These are phyloP conservation scores for Zymoseptoria crescenta DNA, from an alignment of 2,329 filamentous ascomycete species.

Conservation along the genomic window DNA sequence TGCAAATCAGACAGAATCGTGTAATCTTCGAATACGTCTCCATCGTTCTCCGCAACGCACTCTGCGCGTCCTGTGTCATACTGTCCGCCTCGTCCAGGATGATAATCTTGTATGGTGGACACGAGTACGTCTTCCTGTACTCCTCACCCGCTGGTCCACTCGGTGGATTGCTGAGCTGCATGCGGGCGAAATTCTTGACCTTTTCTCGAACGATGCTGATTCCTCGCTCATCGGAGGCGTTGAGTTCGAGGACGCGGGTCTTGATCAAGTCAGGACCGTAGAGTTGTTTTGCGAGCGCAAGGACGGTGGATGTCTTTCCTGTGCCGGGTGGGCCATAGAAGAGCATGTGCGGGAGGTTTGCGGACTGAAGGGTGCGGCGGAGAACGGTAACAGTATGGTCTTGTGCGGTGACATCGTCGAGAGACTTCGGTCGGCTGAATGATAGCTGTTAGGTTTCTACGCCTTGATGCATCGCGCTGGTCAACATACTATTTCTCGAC, in stretches of 20 bases:
- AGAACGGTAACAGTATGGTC: constrained; percentile 94
- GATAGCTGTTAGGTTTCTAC: constrained; percentile 3
- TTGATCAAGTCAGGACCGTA: constrained; percentile 93
- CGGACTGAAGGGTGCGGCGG: constrained; percentile 84
- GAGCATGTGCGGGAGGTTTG: constrained; percentile 98
- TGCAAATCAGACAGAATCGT: constrained; percentile 93
- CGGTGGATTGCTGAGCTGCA: constrained; percentile 80
- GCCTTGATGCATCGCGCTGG: constrained; percentile 1
- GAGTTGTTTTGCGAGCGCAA: constrained; percentile 93
- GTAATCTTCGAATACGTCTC: constrained; percentile 97
- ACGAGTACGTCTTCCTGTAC: constrained; percentile 66
- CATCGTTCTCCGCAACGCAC: constrained; percentile 88
- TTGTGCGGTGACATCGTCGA: constrained; percentile 93
- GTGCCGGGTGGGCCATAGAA: constrained; percentile 98
- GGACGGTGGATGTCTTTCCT: constrained; percentile 94
- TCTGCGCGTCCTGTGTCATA: constrained; percentile 98
- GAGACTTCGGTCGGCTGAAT: constrained; percentile 76
- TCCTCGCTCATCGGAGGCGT: constrained; percentile 96
- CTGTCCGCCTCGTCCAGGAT: constrained; percentile 96
- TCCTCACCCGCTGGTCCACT: constrained; percentile 50
- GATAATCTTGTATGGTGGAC: constrained; percentile 97
- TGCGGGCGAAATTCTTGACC: constrained; percentile 95
- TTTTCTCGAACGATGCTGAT: constrained; percentile 96
- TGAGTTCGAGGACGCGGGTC: constrained; percentile 93
- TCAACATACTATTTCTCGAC: constrained; percentile 47